Percentiles rank a stretch among this genome's conserved stretches.
Evolutionary conservation across 306 rosid genomes (phyloP).

Genomic region (Cajanus cajan): DNA sequence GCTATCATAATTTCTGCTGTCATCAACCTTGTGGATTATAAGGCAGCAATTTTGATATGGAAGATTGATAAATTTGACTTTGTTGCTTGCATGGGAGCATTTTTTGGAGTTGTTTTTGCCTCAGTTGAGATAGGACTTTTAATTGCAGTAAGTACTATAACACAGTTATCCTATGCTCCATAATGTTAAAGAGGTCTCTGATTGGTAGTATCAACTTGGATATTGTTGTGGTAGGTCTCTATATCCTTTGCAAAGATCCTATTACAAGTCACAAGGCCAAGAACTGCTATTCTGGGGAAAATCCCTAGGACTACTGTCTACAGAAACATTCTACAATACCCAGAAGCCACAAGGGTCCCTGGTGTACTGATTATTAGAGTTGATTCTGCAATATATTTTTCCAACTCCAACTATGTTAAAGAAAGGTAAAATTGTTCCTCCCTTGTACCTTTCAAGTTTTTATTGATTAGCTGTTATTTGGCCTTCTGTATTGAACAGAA

Average conservation of each 20-base stretch:
- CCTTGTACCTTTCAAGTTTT: background rate
- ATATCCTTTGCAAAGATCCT: constrained; percentile 94
- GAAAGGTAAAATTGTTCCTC: constrained; percentile 63
- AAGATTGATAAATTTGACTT: constrained; percentile 94
- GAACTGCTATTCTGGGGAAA: constrained; percentile 81
- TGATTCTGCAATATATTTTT: constrained; percentile 93
- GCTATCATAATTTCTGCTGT: constrained; percentile 87
- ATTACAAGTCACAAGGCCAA: constrained; percentile 84
- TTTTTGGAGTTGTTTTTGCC: constrained; percentile 79
- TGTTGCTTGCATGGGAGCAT: constrained; percentile 96
- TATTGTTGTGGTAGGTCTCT: constrained; percentile 51
- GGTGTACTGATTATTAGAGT: constrained; percentile 82
- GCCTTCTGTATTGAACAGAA: background rate
- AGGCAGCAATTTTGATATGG: constrained; percentile 86
- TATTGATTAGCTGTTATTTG: background rate
- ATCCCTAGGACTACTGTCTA: constrained; percentile 80
- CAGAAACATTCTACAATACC: constrained; percentile 86
- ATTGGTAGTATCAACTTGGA: background rate
- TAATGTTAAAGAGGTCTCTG: background rate
- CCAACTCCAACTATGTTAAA: constrained; percentile 89
- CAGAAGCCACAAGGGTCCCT: constrained; percentile 75
- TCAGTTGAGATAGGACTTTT: constrained; percentile 90
- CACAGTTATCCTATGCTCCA: constrained; percentile 15
- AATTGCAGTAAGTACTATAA: constrained; percentile 63
- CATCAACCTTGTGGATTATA: constrained; percentile 74